Conservation (phyloP, 805 yeast genomes). For the Candida methanosorbosa region DNA sequence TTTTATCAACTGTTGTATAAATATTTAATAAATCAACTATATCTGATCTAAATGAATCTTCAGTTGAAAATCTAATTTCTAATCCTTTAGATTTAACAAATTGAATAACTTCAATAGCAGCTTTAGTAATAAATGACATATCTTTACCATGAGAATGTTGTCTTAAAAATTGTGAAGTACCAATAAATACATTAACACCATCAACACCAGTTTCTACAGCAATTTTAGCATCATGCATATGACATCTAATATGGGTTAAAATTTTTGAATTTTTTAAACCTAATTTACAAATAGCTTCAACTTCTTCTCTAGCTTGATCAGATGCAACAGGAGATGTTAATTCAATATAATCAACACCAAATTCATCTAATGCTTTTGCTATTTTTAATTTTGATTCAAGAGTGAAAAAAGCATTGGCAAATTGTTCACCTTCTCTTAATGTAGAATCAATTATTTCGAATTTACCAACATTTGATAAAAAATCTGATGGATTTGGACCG, state of each 20-base stretch:
- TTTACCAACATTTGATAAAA: constrained; percentile 42
- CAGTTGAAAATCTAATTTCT: constrained; percentile 50
- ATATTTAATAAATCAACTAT: constrained; percentile 51
- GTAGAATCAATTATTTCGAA: constrained; percentile 51
- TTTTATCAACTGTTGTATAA: constrained; percentile 52
- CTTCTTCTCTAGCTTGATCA: constrained; percentile 48
- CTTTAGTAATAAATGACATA: constrained; percentile 48
- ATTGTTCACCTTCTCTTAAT: constrained; percentile 56
- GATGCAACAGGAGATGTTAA: constrained; percentile 53
- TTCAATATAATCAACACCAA: constrained; percentile 54
- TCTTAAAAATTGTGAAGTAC: constrained; percentile 50
- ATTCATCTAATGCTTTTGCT: constrained; percentile 52
- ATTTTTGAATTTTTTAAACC: constrained; percentile 51
- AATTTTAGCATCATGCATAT: constrained; percentile 51
- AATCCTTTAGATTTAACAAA: constrained; percentile 53
- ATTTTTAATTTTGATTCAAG: constrained; percentile 48
- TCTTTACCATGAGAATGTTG: constrained; percentile 53
- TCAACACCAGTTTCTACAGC: constrained; percentile 58
- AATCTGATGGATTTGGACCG: constrained; percentile 53
- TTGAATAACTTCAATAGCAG: constrained; percentile 51
- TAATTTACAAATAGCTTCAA: constrained; percentile 51
- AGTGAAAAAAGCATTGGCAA: constrained; percentile 53
- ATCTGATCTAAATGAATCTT: constrained; percentile 54
- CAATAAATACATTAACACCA: constrained; percentile 54
- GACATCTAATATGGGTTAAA: constrained; percentile 52